Evolutionary conservation across 306 rosid species (phyloP), one percentile per base, ranked within the genome.

Genomic region (Cyamopsis tetragonoloba): DNA sequence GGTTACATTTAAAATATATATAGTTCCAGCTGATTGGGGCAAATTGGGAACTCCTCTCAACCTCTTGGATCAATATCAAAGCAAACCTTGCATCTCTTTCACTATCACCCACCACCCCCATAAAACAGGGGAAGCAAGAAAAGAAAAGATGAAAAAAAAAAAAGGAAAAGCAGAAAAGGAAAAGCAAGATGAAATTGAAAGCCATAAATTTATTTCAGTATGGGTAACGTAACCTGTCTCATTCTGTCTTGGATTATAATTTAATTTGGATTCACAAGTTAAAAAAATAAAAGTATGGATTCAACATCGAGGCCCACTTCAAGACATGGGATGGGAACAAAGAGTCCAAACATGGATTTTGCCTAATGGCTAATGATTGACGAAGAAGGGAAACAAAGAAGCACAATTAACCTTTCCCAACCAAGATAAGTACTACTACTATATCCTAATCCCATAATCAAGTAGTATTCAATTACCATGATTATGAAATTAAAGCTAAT

Each of bases 311-410:
- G 73, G 56, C 68, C 65, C 62, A 72, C 79, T 37, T 72, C 72
- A 73, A 42, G 23, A 50, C 41, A 27, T 26, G 60, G 50, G 35
- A 27, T 26, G 60, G 50, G 35, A 63, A 71, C 78, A 60, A 61
- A 50, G 73, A 74, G 62, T 74, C 68, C 79, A 49, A 77, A 60
- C 23, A 55, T 68, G 59, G 78, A 67, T 34, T 69, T 78, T 75
- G 54, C 72, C 78, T 58, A 46, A 77, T 75, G 79, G 73, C 72
- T 72, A 59, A 28, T 20, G 78, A n/a, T n/a, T n/a, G n/a, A n/a
- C n/a, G n/a, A n/a, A n/a, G n/a, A 80, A 75, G 51, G 14, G n/a
- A 59, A 50, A 61, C 66, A 47, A 60, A 75, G 17, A 5, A 26
- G 6, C 51, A 15, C 44, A n/a, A n/a, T 9, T 60, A 68, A 76